Percentiles rank a stretch among this genome's conserved stretches.
Evolutionary conservation across 2,329 filamentous ascomycete species (phyloP).

Genomic region (Penicillium sp.): DNA sequence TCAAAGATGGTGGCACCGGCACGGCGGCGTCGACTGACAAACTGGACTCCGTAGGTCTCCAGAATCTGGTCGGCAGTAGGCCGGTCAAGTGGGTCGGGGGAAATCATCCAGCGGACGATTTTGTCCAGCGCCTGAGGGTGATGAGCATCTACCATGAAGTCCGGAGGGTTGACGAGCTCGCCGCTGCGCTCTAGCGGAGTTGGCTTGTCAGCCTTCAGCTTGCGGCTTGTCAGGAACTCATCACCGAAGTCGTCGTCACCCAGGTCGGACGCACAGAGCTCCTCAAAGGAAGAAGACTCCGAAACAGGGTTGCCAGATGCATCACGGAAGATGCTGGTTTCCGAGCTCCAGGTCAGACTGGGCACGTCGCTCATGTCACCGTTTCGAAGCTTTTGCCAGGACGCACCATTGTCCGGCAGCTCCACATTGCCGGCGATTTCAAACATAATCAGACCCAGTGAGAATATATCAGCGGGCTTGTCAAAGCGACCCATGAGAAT

Average conservation of each 20-base stretch:
- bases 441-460: constrained; percentile 87
- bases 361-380: constrained; percentile 87
- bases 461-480: constrained; percentile 89
- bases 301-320: constrained; percentile 64
- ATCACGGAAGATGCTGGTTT: constrained; percentile 67
- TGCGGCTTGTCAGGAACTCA: constrained; percentile 30
- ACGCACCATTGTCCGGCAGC: constrained; percentile 85
- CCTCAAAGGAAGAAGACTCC: constrained; percentile 42
- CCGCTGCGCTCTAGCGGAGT: constrained; percentile 43
- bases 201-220: constrained; percentile 23
- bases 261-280: constrained; percentile 41
- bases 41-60: constrained; percentile 66
- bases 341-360: constrained; percentile 74
- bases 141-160: constrained; percentile 77
- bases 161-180: constrained; percentile 66
- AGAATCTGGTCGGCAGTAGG: constrained; percentile 72
- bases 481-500: constrained; percentile 81
- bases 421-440: constrained; percentile 93
- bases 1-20: constrained; percentile 94
- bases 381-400: constrained; percentile 83
- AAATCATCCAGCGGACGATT: constrained; percentile 84
- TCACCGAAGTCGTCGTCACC: constrained; percentile 45
- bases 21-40: constrained; percentile 71
- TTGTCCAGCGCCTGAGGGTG: constrained; percentile 74
- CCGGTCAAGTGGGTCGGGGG: constrained; percentile 65